These are phyloP conservation scores for Seminavis robusta DNA, from an alignment of 108 stramenopile species.

Conservation along the genomic window DNA sequence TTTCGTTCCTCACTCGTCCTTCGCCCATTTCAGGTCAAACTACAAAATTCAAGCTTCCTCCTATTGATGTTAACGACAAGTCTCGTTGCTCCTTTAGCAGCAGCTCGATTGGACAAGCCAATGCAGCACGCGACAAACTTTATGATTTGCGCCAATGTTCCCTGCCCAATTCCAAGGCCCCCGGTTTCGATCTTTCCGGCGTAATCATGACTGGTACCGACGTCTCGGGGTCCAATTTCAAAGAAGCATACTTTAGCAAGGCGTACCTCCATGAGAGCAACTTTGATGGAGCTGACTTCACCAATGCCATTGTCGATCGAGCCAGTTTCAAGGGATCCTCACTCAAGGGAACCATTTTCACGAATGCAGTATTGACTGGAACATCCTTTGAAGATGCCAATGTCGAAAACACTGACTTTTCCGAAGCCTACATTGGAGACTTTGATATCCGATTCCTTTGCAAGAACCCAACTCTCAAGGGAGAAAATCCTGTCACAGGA, in stretches of 20 bases:
- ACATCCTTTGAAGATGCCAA: constrained; percentile 89
- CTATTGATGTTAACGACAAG: constrained; percentile 76
- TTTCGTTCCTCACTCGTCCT: constrained; percentile 33
- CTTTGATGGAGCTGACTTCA: constrained; percentile 92
- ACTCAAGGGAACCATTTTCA: constrained; percentile 78
- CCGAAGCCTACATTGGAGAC: constrained; percentile 86
- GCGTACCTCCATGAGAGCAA: constrained; percentile 80
- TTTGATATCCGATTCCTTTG: constrained; percentile 90
- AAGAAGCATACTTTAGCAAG: constrained; percentile 87
- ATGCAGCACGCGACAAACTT: constrained; percentile 93
- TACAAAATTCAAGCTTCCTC: constrained; percentile 87
- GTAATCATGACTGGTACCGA: constrained; percentile 90
- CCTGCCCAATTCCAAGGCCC: constrained; percentile 51
- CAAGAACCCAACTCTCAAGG: constrained; percentile 95
- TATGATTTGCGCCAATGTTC: constrained; percentile 89
- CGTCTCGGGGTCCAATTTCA: constrained; percentile 79
- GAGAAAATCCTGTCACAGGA: constrained; percentile 87
- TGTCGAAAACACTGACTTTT: constrained; percentile 92
- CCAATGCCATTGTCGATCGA: constrained; percentile 93
- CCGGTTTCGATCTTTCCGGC: constrained; percentile 79
- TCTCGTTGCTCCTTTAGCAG: constrained; percentile 80
- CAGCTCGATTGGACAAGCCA: constrained; percentile 91
- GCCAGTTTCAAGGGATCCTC: constrained; percentile 84
- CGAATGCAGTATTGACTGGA: constrained; percentile 92
- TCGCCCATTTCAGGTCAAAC: constrained; percentile 81